Conservation (phyloP, 768 basidiomycete species). For the Trametes cinnabarina region DNA sequence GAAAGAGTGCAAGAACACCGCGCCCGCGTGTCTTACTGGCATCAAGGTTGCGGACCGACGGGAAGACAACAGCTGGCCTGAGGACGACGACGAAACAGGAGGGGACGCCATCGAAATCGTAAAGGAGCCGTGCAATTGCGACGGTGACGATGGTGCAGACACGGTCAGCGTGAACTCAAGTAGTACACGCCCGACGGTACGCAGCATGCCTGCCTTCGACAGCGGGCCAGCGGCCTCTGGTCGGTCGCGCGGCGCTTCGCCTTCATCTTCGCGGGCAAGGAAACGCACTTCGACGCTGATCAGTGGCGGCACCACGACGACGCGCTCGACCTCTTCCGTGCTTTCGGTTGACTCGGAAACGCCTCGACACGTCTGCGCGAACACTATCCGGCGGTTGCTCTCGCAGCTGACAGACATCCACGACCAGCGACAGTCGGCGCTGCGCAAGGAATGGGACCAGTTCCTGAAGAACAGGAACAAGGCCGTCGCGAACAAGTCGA, state of each 20-base stretch:
- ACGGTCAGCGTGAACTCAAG: slow-evolving; percentile 20
- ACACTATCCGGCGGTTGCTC: slow-evolving; percentile 71
- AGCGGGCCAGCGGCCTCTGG: slow-evolving; percentile 22
- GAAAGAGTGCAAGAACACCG: slow-evolving; percentile 67
- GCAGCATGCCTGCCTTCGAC: slow-evolving; percentile 22
- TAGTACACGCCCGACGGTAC: slow-evolving; percentile 24
- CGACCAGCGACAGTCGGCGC: slow-evolving; percentile 68
- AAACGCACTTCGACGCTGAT: slow-evolving; percentile 44
- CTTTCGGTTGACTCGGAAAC: slow-evolving; percentile 59
- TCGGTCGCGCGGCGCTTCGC: slow-evolving; percentile 38
- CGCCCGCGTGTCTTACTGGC: slow-evolving; percentile 83
- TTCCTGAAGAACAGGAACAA: slow-evolving; percentile 74
- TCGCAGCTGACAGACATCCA: slow-evolving; percentile 78
- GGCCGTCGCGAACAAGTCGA: slow-evolving; percentile 34
- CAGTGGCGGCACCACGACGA: slow-evolving; percentile 21
- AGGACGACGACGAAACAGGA: slow-evolving; percentile 50
- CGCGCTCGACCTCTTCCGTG: slow-evolving; percentile 47
- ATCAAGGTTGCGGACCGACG: slow-evolving; percentile 83
- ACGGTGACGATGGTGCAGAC: slow-evolving; percentile 29
- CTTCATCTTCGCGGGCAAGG: slow-evolving; percentile 50
- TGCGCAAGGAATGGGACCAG: slow-evolving; percentile 81
- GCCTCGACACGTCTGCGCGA: slow-evolving; percentile 72
- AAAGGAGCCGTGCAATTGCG: slow-evolving; percentile 42
- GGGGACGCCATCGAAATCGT: slow-evolving; percentile 36
- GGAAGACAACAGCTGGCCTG: slow-evolving; percentile 77